Evolutionary conservation across 805 yeast species (phyloP).

Genomic region (Kazachstania kunashirensis): DNA sequence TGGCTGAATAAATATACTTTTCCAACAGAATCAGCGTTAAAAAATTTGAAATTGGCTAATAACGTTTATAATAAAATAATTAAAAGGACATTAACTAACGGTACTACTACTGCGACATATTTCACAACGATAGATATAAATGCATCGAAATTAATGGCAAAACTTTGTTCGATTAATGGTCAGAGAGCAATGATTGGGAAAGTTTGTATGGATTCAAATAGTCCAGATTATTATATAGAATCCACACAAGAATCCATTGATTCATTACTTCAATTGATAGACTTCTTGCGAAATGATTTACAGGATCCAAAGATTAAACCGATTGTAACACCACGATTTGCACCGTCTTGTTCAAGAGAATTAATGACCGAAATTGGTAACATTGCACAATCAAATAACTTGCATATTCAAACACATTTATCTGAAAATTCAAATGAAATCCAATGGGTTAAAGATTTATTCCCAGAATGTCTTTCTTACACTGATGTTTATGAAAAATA

Average conservation of each 20-base stretch:
- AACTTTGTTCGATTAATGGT: constrained; percentile 52
- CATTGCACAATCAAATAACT: constrained; percentile 35
- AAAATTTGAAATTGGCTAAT: constrained; percentile 43
- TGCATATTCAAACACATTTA: constrained; percentile 86
- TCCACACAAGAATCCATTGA: constrained; percentile 43
- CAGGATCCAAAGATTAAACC: constrained; percentile 49
- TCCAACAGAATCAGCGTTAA: constrained; percentile 69
- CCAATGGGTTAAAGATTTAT: constrained; percentile 57
- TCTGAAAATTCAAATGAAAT: constrained; percentile 73
- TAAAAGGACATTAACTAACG: constrained; percentile 58
- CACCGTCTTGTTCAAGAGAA: constrained; percentile 69
- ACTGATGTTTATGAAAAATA: constrained; percentile 67
- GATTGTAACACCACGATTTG: constrained; percentile 85
- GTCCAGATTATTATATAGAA: constrained; percentile 64
- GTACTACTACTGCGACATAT: constrained; percentile 89
- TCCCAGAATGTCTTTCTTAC: constrained; percentile 61
- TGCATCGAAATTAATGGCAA: constrained; percentile 70
- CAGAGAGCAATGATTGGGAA: constrained; percentile 89
- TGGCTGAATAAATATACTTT: constrained; percentile 87
- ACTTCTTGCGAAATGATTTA: constrained; percentile 49
- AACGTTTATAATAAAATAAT: constrained; percentile 60
- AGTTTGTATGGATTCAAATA: constrained; percentile 84
- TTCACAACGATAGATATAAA: constrained; percentile 79
- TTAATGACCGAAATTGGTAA: constrained; percentile 56
- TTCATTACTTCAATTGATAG: constrained; percentile 47